Evolutionary conservation across 106 monocot species (phyloP).

Genomic region (Acorus calamus): DNA sequence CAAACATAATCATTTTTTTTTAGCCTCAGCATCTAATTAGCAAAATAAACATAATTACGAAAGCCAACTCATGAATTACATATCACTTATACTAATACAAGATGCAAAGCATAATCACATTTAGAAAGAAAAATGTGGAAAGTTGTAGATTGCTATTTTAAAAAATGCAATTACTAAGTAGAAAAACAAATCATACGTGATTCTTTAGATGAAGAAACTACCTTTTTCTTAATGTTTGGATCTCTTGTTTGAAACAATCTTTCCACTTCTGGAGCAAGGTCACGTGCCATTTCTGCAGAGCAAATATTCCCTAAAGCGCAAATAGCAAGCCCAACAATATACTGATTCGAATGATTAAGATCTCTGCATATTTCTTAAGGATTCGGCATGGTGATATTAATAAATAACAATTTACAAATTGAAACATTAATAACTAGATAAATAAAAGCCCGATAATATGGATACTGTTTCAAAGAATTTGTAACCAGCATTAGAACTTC

Average conservation of each 20-base stretch:
- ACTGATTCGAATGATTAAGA: constrained; percentile 94
- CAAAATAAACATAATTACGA: too few species aligned
- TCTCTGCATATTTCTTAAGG: constrained; percentile 70
- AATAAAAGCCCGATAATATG: constrained; percentile 5
- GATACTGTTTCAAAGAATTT: constrained; percentile 99
- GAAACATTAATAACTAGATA: background rate
- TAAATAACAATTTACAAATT: background rate
- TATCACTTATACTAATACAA: too few species aligned
- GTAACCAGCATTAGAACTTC: constrained; percentile 99
- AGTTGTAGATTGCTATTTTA: too few species aligned
- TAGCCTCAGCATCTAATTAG: too few species aligned
- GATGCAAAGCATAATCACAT: too few species aligned
- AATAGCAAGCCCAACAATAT: constrained; percentile 89
- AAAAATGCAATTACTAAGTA: too few species aligned
- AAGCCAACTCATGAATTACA: too few species aligned
- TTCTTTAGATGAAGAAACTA: constrained; percentile 6
- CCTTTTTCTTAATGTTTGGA: constrained; percentile 98
- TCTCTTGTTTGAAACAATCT: constrained; percentile 77
- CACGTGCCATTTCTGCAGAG: constrained; percentile 99
- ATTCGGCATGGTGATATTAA: background rate
- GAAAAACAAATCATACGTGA: background rate
- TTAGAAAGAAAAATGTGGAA: too few species aligned
- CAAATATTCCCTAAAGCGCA: constrained; percentile 98
- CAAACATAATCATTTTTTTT: too few species aligned
- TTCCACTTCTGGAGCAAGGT: constrained; percentile 96